These are phyloP conservation scores for Trichoderma virens DNA, from an alignment of 495 filamentous ascomycete species.

Conservation along the genomic window DNA sequence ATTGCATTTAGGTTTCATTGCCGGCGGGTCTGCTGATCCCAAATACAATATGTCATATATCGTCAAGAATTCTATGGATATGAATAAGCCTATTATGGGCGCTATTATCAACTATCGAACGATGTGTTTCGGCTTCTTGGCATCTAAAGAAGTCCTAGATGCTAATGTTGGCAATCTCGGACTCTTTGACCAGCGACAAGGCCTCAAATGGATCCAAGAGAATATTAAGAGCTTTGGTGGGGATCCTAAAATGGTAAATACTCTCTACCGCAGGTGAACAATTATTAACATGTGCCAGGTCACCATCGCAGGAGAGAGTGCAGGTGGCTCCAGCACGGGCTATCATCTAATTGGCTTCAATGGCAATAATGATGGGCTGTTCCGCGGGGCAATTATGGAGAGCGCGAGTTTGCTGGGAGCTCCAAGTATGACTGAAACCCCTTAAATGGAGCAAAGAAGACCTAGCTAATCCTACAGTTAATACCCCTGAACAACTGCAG, in stretches of 20 bases:
- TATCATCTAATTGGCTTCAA: slow-evolving; percentile 10
- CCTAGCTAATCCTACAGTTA: not conserved
- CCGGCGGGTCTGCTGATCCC: not conserved
- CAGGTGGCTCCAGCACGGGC: slow-evolving; percentile 51
- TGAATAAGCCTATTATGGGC: slow-evolving; percentile 28
- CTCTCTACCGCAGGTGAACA: not conserved
- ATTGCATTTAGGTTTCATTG: not conserved
- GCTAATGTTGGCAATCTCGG: slow-evolving; percentile 50
- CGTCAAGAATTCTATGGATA: not conserved
- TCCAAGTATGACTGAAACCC: not conserved
- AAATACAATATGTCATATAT: not conserved
- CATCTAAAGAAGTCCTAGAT: slow-evolving; percentile 26
- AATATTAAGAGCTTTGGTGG: not conserved
- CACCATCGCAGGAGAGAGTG: slow-evolving; percentile 58
- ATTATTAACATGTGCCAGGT: slow-evolving; percentile 25
- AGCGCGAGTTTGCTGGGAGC: slow-evolving; percentile 11
- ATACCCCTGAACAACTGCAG: not conserved
- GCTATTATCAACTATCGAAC: slow-evolving; percentile 57
- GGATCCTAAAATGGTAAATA: not conserved
- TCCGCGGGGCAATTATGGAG: slow-evolving; percentile 37
- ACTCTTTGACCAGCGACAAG: slow-evolving; percentile 50
- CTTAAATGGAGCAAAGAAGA: not conserved
- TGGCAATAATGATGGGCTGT: slow-evolving; percentile 30
- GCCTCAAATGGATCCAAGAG: slow-evolving; percentile 49
- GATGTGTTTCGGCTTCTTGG: slow-evolving; percentile 46